These are phyloP conservation scores for Citrus medica DNA, from an alignment of 345 rosid genomes.

Conservation along the genomic window DNA sequence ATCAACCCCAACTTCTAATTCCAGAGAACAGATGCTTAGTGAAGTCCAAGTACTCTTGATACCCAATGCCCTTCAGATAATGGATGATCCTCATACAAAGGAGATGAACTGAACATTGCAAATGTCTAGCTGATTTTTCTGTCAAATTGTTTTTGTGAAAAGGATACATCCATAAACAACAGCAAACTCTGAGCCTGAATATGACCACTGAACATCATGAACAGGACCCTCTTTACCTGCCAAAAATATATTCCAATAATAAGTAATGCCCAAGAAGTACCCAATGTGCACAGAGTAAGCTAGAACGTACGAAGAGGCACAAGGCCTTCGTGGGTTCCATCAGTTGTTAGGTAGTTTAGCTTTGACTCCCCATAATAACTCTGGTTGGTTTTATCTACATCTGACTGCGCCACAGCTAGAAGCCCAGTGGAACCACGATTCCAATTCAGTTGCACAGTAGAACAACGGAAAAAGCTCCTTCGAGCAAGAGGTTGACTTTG, in stretches of 20 bases:
- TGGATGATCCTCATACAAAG: neutral
- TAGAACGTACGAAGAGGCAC: conserved; percentile 77
- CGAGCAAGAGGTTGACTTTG: conserved; percentile 80
- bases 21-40: neutral
- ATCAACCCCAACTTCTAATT: neutral
- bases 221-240: conserved; percentile 97
- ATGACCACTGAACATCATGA: conserved; percentile 98
- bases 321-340: conserved; percentile 84
- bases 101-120: neutral
- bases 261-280: conserved; percentile 20
- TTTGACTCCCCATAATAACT: conserved; percentile 96
- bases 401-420: conserved; percentile 75
- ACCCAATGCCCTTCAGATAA: neutral
- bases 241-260: conserved; percentile 20
- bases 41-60: neutral
- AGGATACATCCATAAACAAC: conserved; percentile 99
- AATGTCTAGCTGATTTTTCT: neutral
- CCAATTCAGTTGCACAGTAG: conserved; percentile 84
- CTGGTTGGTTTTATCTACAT: conserved; percentile 95
- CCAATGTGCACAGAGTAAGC: conserved; percentile 8
- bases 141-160: conserved; percentile 4
- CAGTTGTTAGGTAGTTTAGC: conserved; percentile 82
- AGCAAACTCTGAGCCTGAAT: conserved; percentile 86
- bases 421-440: conserved; percentile 87
- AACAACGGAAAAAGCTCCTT: conserved; percentile 82